Base-by-base conservation (phyloP, 345 rosid species). In the Anacardium occidentale region DNA sequence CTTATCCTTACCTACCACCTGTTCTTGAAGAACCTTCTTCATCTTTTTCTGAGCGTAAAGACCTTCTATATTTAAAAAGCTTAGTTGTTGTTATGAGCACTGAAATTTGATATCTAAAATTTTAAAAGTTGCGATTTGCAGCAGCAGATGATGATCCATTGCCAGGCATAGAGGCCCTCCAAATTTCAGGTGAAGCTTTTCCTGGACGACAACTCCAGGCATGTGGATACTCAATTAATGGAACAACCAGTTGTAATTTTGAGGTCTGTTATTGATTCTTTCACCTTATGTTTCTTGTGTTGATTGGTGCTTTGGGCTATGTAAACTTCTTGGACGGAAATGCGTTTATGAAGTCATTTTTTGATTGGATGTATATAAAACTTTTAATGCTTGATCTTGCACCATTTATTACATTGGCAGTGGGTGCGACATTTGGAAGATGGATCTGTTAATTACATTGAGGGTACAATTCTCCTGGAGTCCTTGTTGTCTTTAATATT, bases 361-460 rank as follows among this genome's bases (percentile, higher is more conserved):
- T 62, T 34, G 62, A 21, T 53, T 66, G 29, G 56, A 32, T 62
- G 32, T 29, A 29, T 29, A 29, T 29, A 29, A 29, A 29, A 29
- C 2, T 29, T 29, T 29, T 29, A 29, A 60, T 58, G 24, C 20
- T 17, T 73, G 57, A 62, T 69, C 24, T 74, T 68, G 40, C 26
- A 61, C 42, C 76, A 17, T 77, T 75, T 75, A 51, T 76, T 73
- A 42, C 70, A 67, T 68, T 79, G 66, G 68, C 90, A 95, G 99
- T 95, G 99, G 99, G 97, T 90, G 63, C 96, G 97, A 14, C 97
- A 92, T 85, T 78, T 89, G 78, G 99, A 92, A 85, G 96, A 95
- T 81, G 99, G 99, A 70, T 92, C 98, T 58, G 92, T 95, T 58
- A 83, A 91, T 76, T 95, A 90, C 77, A 95, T 95, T 82, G 98